Base-by-base conservation (phyloP, 2,329 filamentous ascomycete species). In the Eutypella sp. region DNA sequence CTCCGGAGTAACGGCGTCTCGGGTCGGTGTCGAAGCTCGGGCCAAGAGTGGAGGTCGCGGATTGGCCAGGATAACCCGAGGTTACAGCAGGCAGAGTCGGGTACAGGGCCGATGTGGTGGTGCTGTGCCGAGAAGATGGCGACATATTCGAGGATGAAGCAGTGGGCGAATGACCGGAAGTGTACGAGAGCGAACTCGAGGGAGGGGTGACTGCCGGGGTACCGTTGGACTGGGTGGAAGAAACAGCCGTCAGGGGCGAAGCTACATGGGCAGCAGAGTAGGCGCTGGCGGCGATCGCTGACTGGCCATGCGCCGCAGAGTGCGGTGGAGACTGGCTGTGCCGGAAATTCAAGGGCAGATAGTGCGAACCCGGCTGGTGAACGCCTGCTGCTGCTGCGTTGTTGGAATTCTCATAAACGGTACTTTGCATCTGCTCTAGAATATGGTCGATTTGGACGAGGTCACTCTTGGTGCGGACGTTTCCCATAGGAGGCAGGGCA, bases 401-500 rank as follows among this genome's bases (percentile, higher is more conserved):
- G 57, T 84, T 88, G 45, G 90, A 84, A 65, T 85, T 95, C 70
- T 97, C 93, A 64, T 97, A 97, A 41, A 97, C 89, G 39, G 92
- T 96, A 53, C 86, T 84, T 69, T 96, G 91, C 76, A 97, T 92
- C 69, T 96, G 89, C 69, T 96, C 90, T 45, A 99, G 80, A 66
- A 97, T 88, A 62, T 90, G 87, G 66, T 97, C 93, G 60, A 97
- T 91, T 65, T 95, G 90, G 64, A 95, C 74, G 37, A 99, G 76
- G 64, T 99, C 93, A 65, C 83, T 90, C 78, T 97, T 96, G 41
- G 91, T 96, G 61, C 92, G 84, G 46, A 95, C 78, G 59, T 90
- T 95, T 40, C 84, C 83, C 74, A 95, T 89, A 9, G 90, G 83
- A 44, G 93, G 89, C 48, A 96, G 76, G 51, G 89, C 89, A 70